phyloP scores from a whole-genome alignment of 345 rosid genomes.

The Populus pruinosa region DNA sequence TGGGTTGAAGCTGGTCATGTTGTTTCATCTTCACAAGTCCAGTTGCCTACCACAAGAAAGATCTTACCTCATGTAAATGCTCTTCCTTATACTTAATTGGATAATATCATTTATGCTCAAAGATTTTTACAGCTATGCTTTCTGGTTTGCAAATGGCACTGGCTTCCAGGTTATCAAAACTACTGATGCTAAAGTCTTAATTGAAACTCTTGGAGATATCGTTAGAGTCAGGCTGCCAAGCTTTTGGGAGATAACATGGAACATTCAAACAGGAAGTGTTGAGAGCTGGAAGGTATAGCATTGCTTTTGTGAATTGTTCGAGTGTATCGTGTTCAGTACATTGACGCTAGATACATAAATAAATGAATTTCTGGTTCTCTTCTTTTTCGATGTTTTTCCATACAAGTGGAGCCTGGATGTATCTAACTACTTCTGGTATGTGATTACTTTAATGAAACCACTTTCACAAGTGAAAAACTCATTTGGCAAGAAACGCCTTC shows the following conservation, averaged over 20 bases:
- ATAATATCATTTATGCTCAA: neutral
- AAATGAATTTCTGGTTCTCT: neutral
- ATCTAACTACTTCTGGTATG: neutral
- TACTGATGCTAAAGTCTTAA: slow-evolving; percentile 35
- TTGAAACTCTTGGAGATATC: slow-evolving; percentile 51
- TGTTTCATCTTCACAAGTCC: slow-evolving; percentile 73
- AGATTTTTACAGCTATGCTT: neutral
- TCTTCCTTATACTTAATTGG: neutral
- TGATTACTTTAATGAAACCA: neutral
- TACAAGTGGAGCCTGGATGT: neutral
- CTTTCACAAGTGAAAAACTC: neutral
- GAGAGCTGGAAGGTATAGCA: slow-evolving; percentile 83
- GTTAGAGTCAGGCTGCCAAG: slow-evolving; percentile 53
- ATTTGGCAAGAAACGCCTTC: neutral
- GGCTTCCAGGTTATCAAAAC: slow-evolving; percentile 53
- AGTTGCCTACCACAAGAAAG: slow-evolving; percentile 57
- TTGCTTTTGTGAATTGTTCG: slow-evolving; percentile 10
- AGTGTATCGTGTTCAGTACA: neutral
- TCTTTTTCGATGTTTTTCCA: neutral
- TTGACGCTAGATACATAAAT: neutral
- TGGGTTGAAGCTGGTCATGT: slow-evolving; percentile 85
- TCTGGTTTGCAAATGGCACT: slow-evolving; percentile 6
- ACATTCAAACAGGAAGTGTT: slow-evolving; percentile 53
- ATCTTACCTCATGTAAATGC: slow-evolving; percentile 56
- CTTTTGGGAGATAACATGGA: slow-evolving; percentile 67